Base-by-base conservation (phyloP, 2,329 filamentous ascomycete species). In the Ascochyta rabiei region DNA sequence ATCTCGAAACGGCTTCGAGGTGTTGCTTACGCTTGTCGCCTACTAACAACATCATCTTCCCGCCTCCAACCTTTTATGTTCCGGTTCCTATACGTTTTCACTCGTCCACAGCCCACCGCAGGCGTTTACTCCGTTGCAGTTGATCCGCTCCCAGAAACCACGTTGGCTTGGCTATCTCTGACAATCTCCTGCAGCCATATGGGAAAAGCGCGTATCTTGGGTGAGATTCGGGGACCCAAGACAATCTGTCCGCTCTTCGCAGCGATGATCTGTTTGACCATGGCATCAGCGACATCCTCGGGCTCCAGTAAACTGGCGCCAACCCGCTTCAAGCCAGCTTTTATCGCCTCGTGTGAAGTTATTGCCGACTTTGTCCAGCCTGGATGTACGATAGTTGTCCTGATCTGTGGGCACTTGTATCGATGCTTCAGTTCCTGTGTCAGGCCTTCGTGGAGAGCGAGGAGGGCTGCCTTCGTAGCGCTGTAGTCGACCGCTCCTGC, bases 181-280 rank as follows among this genome's bases (percentile, higher is more conserved):
- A 73, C 34, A 8, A 67, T 18, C 49, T 74, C 72, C 48, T 74
- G 71, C n/a, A 72, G 28, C 72, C 72, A 75, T 21, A 56, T 55
- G 7, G 72, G 72, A 40, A 72, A 47, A 19, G 64, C 67, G 18
- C 71, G 69, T 21, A 73, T 34, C 15, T 60, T 62, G 9, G 70
- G 54, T 13, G 60, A 44, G 15, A 70, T 19, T 8, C 45, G 47
- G 12, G 69, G 69, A 9, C 74, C 74, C 23, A 80, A 53, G 26
- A 80, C 63, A 33, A 80, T 56, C 58, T 79, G 77, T 19, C 74
- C 75, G 47, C 77, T 75, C 56, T 68, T 72, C 13, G 70, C 70
- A 46, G 67, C 70, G 37, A 80, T 50, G 21, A 81, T 75, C 59
- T 80, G 78, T 45, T 75, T 70, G 1, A 79, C 75, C 50, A 81